These are phyloP conservation scores for Monosporascus sp. DNA, from an alignment of 2,329 filamentous ascomycete genomes.

Conservation along the genomic window DNA sequence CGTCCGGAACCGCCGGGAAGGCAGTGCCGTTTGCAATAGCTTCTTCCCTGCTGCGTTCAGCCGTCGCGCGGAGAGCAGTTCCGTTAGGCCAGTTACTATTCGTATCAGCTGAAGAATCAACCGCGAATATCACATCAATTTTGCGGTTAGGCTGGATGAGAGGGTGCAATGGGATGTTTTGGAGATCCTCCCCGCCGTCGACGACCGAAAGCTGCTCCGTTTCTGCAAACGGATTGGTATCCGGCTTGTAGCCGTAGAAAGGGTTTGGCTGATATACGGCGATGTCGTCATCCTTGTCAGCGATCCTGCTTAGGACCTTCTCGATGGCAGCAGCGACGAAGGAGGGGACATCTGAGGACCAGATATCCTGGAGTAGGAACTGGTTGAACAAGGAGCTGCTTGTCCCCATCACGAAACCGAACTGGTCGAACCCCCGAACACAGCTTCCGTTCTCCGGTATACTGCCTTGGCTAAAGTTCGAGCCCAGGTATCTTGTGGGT, in stretches of 20 bases:
- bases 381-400: slow-evolving; percentile 82
- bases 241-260: slow-evolving; percentile 61
- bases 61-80: slow-evolving; percentile 68
- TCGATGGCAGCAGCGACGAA: slow-evolving; percentile 48
- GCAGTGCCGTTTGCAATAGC: slow-evolving; percentile 56
- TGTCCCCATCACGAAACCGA: slow-evolving; percentile 80
- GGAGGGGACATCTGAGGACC: slow-evolving; percentile 36
- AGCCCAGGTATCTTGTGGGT: slow-evolving; percentile 66
- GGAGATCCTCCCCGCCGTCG: slow-evolving; percentile 71
- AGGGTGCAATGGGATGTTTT: slow-evolving; percentile 76
- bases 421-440: slow-evolving; percentile 76
- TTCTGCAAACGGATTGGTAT: slow-evolving; percentile 52
- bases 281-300: slow-evolving; percentile 62
- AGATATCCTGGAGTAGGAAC: slow-evolving; percentile 62
- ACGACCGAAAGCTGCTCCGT: slow-evolving; percentile 60
- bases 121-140: slow-evolving; percentile 76
- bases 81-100: slow-evolving; percentile 70
- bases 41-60: slow-evolving; percentile 55
- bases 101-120: slow-evolving; percentile 75
- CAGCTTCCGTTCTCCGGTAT: slow-evolving; percentile 56
- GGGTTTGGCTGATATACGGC: slow-evolving; percentile 72
- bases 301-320: slow-evolving; percentile 50
- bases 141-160: slow-evolving; percentile 67
- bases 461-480: slow-evolving; percentile 61
- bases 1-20: slow-evolving; percentile 69